These are phyloP conservation scores for Speleostelium caveatum DNA, from an alignment of 78 protist genomes.

Conservation along the genomic window DNA sequence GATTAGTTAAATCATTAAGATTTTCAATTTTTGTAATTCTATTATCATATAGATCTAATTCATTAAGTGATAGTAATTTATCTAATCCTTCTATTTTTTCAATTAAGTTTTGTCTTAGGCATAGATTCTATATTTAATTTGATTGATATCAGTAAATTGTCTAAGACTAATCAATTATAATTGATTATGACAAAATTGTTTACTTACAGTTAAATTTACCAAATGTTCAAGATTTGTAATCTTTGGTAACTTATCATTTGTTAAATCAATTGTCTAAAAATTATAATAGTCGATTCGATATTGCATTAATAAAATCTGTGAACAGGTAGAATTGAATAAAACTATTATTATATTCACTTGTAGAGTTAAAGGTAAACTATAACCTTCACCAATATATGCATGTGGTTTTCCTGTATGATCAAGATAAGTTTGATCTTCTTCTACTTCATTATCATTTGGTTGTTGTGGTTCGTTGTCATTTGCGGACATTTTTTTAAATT, in stretches of 20 bases:
- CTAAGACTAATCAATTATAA: not conserved
- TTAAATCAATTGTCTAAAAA: conserved; percentile 56
- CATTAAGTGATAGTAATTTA: not conserved
- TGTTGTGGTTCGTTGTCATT: not conserved
- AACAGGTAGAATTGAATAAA: not conserved
- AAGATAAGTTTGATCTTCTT: conserved; percentile 6
- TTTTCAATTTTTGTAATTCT: conserved; percentile 54
- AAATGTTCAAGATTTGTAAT: conserved; percentile 58
- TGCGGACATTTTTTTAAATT: not conserved
- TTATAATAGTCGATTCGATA: too few species aligned
- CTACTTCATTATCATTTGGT: not conserved
- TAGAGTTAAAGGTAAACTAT: conserved; percentile 34
- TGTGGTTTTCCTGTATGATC: conserved; percentile 77
- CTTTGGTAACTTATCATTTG: conserved; percentile 61
- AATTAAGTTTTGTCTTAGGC: conserved; percentile 72
- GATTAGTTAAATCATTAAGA: conserved; percentile 14
- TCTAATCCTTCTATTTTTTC: conserved; percentile 63
- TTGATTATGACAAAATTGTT: not conserved
- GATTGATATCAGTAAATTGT: not conserved
- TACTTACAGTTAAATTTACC: conserved; percentile 27
- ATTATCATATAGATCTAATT: conserved; percentile 71
- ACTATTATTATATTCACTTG: not conserved
- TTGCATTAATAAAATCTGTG: too few species aligned
- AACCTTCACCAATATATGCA: conserved; percentile 49
- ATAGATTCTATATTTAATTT: conserved; percentile 31